These are phyloP conservation scores for Trypanosomatidae sp. DNA, from an alignment of 208 protist genomes.

Conservation along the genomic window DNA sequence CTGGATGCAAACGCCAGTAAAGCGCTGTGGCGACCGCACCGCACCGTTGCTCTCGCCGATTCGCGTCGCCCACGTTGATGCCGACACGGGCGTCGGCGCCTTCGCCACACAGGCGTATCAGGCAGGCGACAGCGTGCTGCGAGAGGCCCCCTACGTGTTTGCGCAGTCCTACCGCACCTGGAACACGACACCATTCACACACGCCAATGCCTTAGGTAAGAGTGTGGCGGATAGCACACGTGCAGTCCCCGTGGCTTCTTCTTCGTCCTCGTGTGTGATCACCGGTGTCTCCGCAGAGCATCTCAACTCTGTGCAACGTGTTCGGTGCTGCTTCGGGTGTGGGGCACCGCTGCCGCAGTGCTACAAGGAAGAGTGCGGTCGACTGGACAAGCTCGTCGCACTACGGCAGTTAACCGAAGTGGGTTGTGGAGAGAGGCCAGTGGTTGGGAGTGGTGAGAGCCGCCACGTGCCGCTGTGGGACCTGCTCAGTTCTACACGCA, in stretches of 20 bases:
- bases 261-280: no score
- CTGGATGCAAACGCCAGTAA: no score
- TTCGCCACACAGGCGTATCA: conserved; percentile 17
- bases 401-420: no score
- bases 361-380: conserved; percentile 29
- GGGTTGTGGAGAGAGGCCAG: no score
- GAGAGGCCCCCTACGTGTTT: conserved; percentile 38
- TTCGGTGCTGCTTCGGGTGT: conserved; percentile 41
- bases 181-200: no score
- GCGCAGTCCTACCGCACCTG: conserved; percentile 34
- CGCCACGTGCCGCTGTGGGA: no score
- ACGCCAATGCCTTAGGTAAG: no score
- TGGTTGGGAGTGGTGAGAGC: no score
- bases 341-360: conserved; percentile 29
- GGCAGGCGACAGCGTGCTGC: conserved; percentile 30
- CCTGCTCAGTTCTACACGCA: no score
- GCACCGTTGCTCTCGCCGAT: neutral
- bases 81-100: conserved; percentile 24
- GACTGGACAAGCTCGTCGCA: conserved; percentile 13
- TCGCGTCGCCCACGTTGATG: conserved; percentile 21
- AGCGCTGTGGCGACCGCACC: neutral
- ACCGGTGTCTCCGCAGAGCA: no score
- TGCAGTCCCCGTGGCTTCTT: no score
- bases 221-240: no score
- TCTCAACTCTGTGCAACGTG: neutral